phyloP scores from a whole-genome alignment of 1,284 basidiomycete genomes.

The Wolfiporia cocos region DNA sequence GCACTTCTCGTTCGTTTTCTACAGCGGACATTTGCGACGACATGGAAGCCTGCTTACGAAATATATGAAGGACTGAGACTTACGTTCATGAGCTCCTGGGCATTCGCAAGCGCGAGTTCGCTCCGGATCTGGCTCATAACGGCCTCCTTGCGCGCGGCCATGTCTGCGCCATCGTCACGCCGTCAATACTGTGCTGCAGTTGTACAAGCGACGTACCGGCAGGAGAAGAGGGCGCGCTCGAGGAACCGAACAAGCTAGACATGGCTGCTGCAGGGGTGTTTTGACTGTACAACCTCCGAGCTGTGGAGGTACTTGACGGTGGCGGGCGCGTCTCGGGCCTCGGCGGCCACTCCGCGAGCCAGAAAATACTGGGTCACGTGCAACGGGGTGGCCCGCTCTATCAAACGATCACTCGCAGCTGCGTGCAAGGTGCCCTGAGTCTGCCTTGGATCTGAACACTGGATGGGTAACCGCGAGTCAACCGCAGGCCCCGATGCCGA shows the following conservation, averaged over 20 bases:
- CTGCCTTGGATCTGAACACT: background rate
- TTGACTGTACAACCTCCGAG: too few relatives aligned
- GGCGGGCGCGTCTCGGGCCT: background rate
- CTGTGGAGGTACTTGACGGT: background rate
- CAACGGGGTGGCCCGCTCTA: background rate
- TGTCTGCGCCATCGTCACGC: slow-evolving; percentile 35
- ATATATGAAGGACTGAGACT: slow-evolving; percentile 14
- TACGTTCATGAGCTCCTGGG: slow-evolving; percentile 79
- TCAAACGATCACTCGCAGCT: background rate
- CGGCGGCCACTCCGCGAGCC: background rate
- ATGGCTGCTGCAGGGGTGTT: slow-evolving; percentile 1
- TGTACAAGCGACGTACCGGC: background rate
- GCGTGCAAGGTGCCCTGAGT: background rate
- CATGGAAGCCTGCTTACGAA: background rate
- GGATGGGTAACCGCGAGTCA: slow-evolving; percentile 71
- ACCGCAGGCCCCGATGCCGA: slow-evolving; percentile 29
- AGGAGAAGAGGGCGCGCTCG: slow-evolving; percentile 20
- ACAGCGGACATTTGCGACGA: slow-evolving; percentile 3
- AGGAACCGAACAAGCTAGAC: slow-evolving; percentile 9
- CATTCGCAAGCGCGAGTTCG: slow-evolving; percentile 70
- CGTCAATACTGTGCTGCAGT: background rate
- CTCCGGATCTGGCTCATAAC: slow-evolving; percentile 65
- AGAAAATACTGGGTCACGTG: background rate
- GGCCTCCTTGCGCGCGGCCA: slow-evolving; percentile 57
- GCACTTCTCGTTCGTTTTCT: slow-evolving; percentile 79